Base-by-base conservation (phyloP, 192 early-diverging fungal genomes). In the Kappamyces sp. region DNA sequence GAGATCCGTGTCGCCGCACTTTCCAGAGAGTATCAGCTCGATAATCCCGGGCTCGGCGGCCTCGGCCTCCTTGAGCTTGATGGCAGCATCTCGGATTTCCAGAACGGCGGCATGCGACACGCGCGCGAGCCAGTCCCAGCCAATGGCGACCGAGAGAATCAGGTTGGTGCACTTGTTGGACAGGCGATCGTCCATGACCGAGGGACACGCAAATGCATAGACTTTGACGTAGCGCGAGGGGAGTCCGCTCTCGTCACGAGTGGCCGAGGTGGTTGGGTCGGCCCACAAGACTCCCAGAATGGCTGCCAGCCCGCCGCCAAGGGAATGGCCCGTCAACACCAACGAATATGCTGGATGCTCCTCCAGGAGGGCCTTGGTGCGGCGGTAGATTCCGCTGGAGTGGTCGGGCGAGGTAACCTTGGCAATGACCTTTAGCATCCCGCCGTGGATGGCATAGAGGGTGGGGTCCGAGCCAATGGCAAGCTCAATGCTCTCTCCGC, bases 251-350 rank as follows among this genome's bases (percentile, higher is more conserved):
- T 58, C 60, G 0, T 61, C 64, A 58, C 31, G 53, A 62, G 58
- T 55, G 68, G 66, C 9, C 48, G 72, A 57, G 61, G 74, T 58
- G 41, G 57, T 35, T 49, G 55, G 67, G 67, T 85, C 75, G 34
- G 83, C 80, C 93, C 91, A 96, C 5, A 91, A 60, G 6, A 93
- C 72, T 3, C 86, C 75, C 3, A 96, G 67, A 13, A 92, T 62
- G 0, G 87, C 75, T 0, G 91, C 92, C 2, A 96, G 87, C 1
- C 91, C 92, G 34, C 86, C 91, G 46, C 93, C 93, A 15, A 96
- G 65, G 8, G 86, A 89, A 68, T 96, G 93, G 7, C 93, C 93
- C 6, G 87, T 90, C 8, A 96, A 62, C 2, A 93, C 81, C 48
- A 96, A 66, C 1, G 84, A 82, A 63, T 96, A 96, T 42, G 84